These are phyloP conservation scores for Penicillium cataractarum DNA, from an alignment of 495 filamentous ascomycete genomes.

Conservation along the genomic window DNA sequence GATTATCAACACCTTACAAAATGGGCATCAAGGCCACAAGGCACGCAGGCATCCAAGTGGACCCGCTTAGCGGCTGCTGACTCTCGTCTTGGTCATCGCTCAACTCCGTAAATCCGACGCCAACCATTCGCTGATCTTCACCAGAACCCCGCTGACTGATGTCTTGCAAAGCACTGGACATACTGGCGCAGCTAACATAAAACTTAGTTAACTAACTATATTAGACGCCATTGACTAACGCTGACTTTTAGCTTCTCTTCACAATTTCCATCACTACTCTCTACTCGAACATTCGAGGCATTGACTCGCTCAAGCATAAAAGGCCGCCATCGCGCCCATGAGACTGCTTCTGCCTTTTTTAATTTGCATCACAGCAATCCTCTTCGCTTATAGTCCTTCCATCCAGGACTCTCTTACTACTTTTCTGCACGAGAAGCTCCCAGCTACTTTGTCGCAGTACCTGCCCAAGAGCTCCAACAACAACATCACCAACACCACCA, in stretches of 20 bases:
- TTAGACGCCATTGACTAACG: slow-evolving; percentile 31
- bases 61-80: slow-evolving; percentile 34
- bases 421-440: slow-evolving; percentile 25
- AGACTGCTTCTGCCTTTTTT: slow-evolving; percentile 45
- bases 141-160: slow-evolving; percentile 28
- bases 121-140: slow-evolving; percentile 1
- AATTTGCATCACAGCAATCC: slow-evolving; percentile 49
- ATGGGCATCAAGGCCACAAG: background rate
- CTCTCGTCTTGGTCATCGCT: slow-evolving; percentile 34
- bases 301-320: slow-evolving; percentile 36
- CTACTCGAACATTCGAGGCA: slow-evolving; percentile 29
- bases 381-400: slow-evolving; percentile 32
- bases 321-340: slow-evolving; percentile 38
- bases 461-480: slow-evolving; percentile 10
- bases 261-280: slow-evolving; percentile 13
- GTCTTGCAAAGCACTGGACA: slow-evolving; percentile 32
- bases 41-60: background rate
- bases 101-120: background rate
- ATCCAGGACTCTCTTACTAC: slow-evolving; percentile 19
- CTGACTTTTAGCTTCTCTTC: slow-evolving; percentile 20
- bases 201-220: too few species aligned
- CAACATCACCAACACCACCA: slow-evolving; percentile 12
- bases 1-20: slow-evolving; percentile 6
- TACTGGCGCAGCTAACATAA: too few species aligned
- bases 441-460: slow-evolving; percentile 21